phyloP scores from a whole-genome alignment of 139 green algal genomes.

The Chlamydomonas eustigma region DNA sequence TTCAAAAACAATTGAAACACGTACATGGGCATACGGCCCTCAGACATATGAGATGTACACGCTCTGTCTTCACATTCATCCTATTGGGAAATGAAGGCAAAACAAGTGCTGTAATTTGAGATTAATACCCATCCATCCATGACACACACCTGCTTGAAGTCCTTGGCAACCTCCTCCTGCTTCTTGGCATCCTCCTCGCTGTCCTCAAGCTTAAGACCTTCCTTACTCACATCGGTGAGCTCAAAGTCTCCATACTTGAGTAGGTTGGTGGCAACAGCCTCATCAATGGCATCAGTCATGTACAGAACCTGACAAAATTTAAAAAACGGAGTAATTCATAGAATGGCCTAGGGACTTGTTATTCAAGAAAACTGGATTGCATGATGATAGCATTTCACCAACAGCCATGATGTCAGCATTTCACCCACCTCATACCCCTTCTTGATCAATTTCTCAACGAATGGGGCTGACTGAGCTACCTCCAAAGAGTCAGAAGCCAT shows the following conservation, averaged over 20 bases:
- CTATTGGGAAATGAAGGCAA: too few species aligned
- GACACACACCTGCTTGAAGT: background rate
- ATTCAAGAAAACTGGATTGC: too few species aligned
- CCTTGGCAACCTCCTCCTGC: constrained; percentile 56
- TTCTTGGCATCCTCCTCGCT: constrained; percentile 80
- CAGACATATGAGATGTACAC: too few species aligned
- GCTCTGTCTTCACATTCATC: too few species aligned
- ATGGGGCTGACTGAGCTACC: constrained; percentile 37
- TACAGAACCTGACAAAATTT: constrained; percentile 55
- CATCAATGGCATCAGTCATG: constrained; percentile 94
- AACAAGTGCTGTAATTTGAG: too few species aligned
- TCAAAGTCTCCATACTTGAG: constrained; percentile 91
- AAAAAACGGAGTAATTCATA: too few species aligned
- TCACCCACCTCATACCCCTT: constrained; percentile 76
- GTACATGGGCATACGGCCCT: too few species aligned
- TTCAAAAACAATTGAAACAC: constrained; percentile 35
- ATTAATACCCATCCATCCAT: too few species aligned
- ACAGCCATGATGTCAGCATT: background rate
- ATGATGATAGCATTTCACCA: background rate
- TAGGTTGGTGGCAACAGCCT: constrained; percentile 75
- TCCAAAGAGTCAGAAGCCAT: background rate
- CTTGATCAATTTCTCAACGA: constrained; percentile 58
- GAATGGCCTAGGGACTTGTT: too few species aligned
- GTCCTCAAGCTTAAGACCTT: constrained; percentile 89
- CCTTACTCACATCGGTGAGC: constrained; percentile 91